A percentile compares a stretch with the other conserved stretches of the same genome.
phyloP scores from a whole-genome alignment of 1,139 yeast genomes.

The Kodamaea sp. region DNA sequence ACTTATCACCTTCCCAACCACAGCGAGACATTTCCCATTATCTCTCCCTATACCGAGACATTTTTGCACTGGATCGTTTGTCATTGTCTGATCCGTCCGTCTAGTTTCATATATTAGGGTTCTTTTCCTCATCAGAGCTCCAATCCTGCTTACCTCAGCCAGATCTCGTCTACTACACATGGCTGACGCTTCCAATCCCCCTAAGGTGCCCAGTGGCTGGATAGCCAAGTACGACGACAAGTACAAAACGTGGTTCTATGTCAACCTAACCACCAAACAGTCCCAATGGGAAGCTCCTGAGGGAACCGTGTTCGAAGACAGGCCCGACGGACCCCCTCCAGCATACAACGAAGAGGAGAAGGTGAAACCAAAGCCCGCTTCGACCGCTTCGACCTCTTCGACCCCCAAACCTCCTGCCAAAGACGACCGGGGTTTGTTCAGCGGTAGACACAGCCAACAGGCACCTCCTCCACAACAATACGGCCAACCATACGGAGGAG shows the following conservation, averaged over 20 bases:
- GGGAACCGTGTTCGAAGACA: constrained; percentile 47
- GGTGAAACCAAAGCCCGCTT: constrained; percentile 15
- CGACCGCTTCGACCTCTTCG: constrained; percentile 7
- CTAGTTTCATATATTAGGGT: too few species aligned
- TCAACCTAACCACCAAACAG: constrained; percentile 64
- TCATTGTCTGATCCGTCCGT: too few species aligned
- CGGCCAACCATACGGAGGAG: constrained; percentile 21
- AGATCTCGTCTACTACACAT: too few species aligned
- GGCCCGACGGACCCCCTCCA: constrained; percentile 27
- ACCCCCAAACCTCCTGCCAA: neutral
- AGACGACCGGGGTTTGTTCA: neutral
- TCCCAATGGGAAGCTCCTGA: constrained; percentile 92
- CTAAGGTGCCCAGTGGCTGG: constrained; percentile 80
- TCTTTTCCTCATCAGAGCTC: too few species aligned
- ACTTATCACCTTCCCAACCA: too few species aligned
- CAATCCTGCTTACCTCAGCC: too few species aligned
- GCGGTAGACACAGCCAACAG: constrained; percentile 9
- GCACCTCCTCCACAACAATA: constrained; percentile 21
- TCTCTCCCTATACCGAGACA: too few species aligned
- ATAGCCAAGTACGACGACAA: constrained; percentile 80
- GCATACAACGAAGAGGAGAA: constrained; percentile 21
- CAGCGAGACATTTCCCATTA: too few species aligned
- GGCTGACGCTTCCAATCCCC: constrained; percentile 37
- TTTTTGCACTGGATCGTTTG: too few species aligned
- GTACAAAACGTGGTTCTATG: constrained; percentile 78